Evolutionary conservation across 2,329 filamentous ascomycete species (phyloP).

Genomic region (Fusarium bactridioides): DNA sequence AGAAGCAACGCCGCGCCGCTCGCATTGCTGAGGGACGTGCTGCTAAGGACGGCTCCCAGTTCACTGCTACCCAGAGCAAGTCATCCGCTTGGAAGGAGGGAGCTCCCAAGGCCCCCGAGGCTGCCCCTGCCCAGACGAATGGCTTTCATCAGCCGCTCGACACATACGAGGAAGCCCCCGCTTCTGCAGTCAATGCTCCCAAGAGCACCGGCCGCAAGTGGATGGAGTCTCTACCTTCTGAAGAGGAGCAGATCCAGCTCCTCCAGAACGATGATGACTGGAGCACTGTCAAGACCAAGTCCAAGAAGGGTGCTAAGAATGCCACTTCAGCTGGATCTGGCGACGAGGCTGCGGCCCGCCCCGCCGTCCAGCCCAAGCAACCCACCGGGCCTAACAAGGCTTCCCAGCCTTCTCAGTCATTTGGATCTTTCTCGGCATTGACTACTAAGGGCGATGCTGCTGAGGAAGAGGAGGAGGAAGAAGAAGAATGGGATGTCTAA

Average conservation of each 20-base stretch:
- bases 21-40: slow-evolving; percentile 83
- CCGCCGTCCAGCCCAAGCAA: slow-evolving; percentile 45
- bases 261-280: slow-evolving; percentile 63
- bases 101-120: slow-evolving; percentile 45
- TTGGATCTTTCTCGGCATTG: slow-evolving; percentile 60
- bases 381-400: slow-evolving; percentile 36
- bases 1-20: slow-evolving; percentile 84
- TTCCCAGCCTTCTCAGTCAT: slow-evolving; percentile 48
- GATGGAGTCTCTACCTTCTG: slow-evolving; percentile 62
- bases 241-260: slow-evolving; percentile 69
- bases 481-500: slow-evolving; percentile 64
- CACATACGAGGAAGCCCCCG: slow-evolving; percentile 58
- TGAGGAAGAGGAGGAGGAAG: slow-evolving; percentile 55
- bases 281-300: slow-evolving; percentile 65
- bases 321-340: slow-evolving; percentile 47
- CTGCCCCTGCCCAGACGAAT: slow-evolving; percentile 43
- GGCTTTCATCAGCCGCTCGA: slow-evolving; percentile 61
- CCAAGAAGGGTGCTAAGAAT: slow-evolving; percentile 54
- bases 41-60: slow-evolving; percentile 79
- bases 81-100: slow-evolving; percentile 56
- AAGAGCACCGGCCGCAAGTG: slow-evolving; percentile 52
- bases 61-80: slow-evolving; percentile 55
- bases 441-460: slow-evolving; percentile 51
- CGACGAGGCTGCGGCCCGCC: slow-evolving; percentile 45
- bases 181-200: slow-evolving; percentile 42